phyloP scores from a whole-genome alignment of 805 yeast species.

The Candida takata region DNA sequence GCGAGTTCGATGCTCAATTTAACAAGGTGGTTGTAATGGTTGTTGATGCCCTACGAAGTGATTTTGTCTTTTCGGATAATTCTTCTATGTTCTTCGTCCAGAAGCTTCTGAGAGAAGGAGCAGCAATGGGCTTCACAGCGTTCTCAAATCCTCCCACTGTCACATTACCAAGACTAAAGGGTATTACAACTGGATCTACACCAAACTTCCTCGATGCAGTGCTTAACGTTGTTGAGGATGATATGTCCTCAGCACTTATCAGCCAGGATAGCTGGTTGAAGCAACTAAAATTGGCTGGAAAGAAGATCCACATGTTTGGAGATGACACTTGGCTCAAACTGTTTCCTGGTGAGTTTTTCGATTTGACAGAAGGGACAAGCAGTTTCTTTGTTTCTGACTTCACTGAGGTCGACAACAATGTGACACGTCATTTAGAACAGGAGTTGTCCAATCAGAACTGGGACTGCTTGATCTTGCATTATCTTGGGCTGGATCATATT shows the following conservation, averaged over 20 bases:
- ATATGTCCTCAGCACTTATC: constrained; percentile 56
- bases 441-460: constrained; percentile 51
- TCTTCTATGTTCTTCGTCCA: constrained; percentile 71
- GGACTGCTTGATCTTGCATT: constrained; percentile 87
- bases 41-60: constrained; percentile 89
- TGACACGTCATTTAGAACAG: constrained; percentile 72
- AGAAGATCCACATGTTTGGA: constrained; percentile 75
- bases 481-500: constrained; percentile 91
- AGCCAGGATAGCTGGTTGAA: constrained; percentile 83
- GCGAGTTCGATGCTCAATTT: constrained; percentile 40
- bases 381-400: constrained; percentile 94
- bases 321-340: constrained; percentile 97
- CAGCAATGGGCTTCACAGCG: constrained; percentile 85
- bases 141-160: constrained; percentile 95
- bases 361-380: constrained; percentile 73
- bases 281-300: constrained; percentile 41
- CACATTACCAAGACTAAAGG: constrained; percentile 88
- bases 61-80: constrained; percentile 61
- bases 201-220: constrained; percentile 94
- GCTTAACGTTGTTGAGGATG: constrained; percentile 87
- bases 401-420: constrained; percentile 89
- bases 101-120: constrained; percentile 50
- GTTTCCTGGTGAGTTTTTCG: constrained; percentile 72
- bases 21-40: constrained; percentile 72
- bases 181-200: constrained; percentile 89